phyloP scores from a whole-genome alignment of 176 grass and related monocot species.

The Elaeis guineensis region DNA sequence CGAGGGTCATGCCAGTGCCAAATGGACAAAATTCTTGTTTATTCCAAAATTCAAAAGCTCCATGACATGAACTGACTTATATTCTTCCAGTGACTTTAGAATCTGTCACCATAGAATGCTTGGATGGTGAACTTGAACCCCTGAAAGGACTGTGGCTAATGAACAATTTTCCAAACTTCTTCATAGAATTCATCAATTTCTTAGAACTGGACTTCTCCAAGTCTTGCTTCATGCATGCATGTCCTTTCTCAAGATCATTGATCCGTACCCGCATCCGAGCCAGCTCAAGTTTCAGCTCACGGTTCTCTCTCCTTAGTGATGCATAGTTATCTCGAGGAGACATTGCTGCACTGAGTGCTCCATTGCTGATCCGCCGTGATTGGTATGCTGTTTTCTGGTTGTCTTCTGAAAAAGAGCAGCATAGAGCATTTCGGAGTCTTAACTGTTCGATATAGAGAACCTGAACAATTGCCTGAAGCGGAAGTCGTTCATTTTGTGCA shows the following conservation, averaged over 20 bases:
- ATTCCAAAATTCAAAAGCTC: too few species aligned
- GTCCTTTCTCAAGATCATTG: conserved; percentile 45
- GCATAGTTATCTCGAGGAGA: conserved; percentile 27
- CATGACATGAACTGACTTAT: too few species aligned
- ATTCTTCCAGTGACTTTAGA: too few species aligned
- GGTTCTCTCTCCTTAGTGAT: conserved; percentile 38
- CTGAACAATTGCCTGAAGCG: conserved; percentile 53
- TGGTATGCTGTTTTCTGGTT: conserved; percentile 1
- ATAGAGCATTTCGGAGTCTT: conserved; percentile 33
- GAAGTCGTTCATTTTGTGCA: conserved; percentile 52
- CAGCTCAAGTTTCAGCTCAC: conserved; percentile 36
- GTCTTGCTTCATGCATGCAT: conserved; percentile 35
- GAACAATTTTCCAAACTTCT: too few species aligned
- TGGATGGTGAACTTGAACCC: too few species aligned
- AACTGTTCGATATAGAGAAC: conserved; percentile 70
- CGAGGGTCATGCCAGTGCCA: too few species aligned
- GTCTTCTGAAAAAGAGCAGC: conserved; percentile 2
- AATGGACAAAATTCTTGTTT: too few species aligned
- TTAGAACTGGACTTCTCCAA: conserved; percentile 32
- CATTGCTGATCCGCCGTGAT: background rate
- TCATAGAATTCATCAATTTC: background rate
- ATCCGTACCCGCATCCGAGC: conserved; percentile 39
- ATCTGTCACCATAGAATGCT: too few species aligned
- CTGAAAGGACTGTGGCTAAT: too few species aligned
- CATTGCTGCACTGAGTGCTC: conserved; percentile 12